A percentile compares a stretch with the other conserved stretches of the same genome.
Evolutionary conservation across 2,329 filamentous ascomycete species (phyloP).

Genomic region (Juglanconis juglandina): DNA sequence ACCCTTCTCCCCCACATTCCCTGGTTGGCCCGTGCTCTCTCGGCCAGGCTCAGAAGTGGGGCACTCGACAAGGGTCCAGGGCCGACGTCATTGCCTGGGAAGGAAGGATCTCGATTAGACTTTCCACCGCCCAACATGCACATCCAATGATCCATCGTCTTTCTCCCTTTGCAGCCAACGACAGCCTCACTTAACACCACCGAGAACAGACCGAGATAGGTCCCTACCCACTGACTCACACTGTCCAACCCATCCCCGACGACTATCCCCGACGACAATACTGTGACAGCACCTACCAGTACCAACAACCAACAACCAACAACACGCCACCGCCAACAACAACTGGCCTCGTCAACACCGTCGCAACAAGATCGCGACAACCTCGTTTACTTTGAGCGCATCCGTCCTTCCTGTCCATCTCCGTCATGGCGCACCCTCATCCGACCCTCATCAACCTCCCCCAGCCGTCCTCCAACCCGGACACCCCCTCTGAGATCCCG

Average conservation of each 20-base stretch:
- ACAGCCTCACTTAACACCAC: not conserved
- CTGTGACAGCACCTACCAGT: too few relatives aligned
- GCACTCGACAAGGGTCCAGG: not conserved
- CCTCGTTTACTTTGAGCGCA: too few relatives aligned
- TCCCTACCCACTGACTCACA: not conserved
- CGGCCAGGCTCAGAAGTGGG: not conserved
- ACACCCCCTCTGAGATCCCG: slow-evolving; percentile 88
- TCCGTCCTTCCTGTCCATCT: not conserved
- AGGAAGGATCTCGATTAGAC: not conserved
- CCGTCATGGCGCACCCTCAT: slow-evolving; percentile 32
- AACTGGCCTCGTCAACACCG: too few relatives aligned
- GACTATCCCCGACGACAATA: too few relatives aligned
- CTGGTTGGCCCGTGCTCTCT: too few relatives aligned
- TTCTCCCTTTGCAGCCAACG: not conserved
- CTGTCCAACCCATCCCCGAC: not conserved
- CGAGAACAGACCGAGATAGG: not conserved
- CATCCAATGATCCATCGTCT: not conserved
- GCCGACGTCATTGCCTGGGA: not conserved
- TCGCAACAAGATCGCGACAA: too few relatives aligned
- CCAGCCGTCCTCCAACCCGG: slow-evolving; percentile 74
- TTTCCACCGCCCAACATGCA: slow-evolving; percentile 20
- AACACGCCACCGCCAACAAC: too few relatives aligned
- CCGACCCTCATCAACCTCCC: slow-evolving; percentile 81
- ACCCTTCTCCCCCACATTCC: too few relatives aligned
- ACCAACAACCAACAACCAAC: too few relatives aligned